Base-by-base conservation (phyloP, 805 yeast species). In the Saccharomyces paradoxus region DNA sequence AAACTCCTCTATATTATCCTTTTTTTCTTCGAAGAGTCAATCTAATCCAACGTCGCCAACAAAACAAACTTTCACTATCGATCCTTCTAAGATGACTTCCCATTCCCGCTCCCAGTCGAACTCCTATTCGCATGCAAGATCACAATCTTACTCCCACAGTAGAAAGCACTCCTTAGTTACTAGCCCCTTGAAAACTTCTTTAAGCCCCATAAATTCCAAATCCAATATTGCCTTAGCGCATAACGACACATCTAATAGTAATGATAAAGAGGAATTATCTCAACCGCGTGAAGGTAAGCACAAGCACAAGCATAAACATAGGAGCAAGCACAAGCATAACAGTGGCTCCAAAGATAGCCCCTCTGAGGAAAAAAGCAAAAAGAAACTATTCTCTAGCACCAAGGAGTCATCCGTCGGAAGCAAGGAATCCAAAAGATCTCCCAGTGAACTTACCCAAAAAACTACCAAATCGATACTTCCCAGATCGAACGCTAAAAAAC, bases 1-100 rank as follows among this genome's bases (percentile, higher is more conserved):
- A 57, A 82, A 81, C 55, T 81, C 87, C 0, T 82, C 88, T 0
- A 69, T 83, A 41, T 76, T 83, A 54, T 78, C 82, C 51, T 83
- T 80, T 58, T 65, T 80, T 17, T 64, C 68, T 9, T 60, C 60
- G n/a, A 59, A 58, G 30, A 62, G 57, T 53, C 60, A 57, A 1
- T 59, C 71, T 63, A 55, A 52, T 48, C 58, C 52, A 13, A 53
- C 44, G 12, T 53, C 50, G 3, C 53, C 53, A n/a, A 27, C 49
- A 7, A 37, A 37, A 37, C 24, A 37, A 37, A 9, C 44, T 8
- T 37, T 37, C 7, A 17, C 44, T 10, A 48, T 41, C 12, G 51
- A 56, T n/a, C 55, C 59, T 9, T 17, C 44, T 27, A 54, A 55
- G 32, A 48, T 46, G 24, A 49, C 27, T 17, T 37, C 44, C 44